Conservation (phyloP, 192 early-diverging fungal species). For the Phycomyces nitens region DNA sequence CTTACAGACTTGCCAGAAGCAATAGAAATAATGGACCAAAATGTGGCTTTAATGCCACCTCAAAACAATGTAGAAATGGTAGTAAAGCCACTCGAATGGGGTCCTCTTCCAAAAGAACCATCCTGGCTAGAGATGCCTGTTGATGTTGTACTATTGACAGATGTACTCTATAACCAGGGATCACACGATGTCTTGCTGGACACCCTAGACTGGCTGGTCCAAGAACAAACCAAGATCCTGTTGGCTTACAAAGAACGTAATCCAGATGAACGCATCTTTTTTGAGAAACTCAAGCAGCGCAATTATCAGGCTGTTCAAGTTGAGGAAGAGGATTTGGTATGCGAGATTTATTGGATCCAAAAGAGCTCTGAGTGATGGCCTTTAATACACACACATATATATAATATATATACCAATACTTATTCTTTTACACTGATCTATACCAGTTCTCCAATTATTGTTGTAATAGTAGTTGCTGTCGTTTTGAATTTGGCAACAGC, state of each 20-base stretch:
- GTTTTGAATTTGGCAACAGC: not conserved
- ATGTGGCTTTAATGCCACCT: slow-evolving; percentile 5
- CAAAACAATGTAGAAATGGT: slow-evolving; percentile 11
- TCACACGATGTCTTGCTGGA: slow-evolving; percentile 31
- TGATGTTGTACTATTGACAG: slow-evolving; percentile 27
- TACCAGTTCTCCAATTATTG: too few relatives aligned
- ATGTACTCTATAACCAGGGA: slow-evolving; percentile 33
- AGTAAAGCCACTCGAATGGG: slow-evolving; percentile 20
- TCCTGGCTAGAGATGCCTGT: not conserved
- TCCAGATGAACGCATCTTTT: slow-evolving; percentile 28
- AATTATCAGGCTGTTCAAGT: not conserved
- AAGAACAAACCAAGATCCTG: slow-evolving; percentile 12
- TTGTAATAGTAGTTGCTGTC: too few relatives aligned
- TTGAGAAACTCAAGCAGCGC: slow-evolving; percentile 13
- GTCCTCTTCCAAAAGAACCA: not conserved
- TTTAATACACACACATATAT: too few relatives aligned
- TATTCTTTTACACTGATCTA: too few relatives aligned
- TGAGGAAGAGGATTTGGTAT: not conserved
- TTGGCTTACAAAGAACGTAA: slow-evolving; percentile 31
- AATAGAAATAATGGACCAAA: slow-evolving; percentile 20
- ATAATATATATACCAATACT: too few relatives aligned
- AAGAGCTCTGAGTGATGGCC: not conserved
- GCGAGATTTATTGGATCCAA: slow-evolving; percentile 24
- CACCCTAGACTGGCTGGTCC: slow-evolving; percentile 18
- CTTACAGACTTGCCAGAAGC: slow-evolving; percentile 29